These are phyloP conservation scores for Microstegium vimineum DNA, from an alignment of 176 grass and related monocot species.

Conservation along the genomic window DNA sequence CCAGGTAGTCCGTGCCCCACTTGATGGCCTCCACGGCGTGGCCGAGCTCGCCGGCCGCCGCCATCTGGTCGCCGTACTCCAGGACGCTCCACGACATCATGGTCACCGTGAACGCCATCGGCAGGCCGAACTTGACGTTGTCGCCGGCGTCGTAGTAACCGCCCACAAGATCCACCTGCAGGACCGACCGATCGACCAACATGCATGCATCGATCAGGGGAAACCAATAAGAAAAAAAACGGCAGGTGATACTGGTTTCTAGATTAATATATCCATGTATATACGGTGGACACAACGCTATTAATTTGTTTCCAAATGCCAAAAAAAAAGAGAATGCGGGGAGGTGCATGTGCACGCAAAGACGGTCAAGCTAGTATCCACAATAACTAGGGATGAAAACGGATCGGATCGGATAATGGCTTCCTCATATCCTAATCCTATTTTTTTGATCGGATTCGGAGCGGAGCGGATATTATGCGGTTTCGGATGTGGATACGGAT, in stretches of 20 bases:
- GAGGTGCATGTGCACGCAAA: no score
- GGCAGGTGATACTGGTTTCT: neutral
- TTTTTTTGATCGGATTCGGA: no score
- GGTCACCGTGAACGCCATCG: constrained; percentile 97
- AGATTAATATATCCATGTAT: neutral
- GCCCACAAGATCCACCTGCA: constrained; percentile 73
- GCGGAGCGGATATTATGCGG: no score
- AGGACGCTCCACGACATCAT: constrained; percentile 94
- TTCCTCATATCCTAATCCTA: no score
- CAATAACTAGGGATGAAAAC: no score
- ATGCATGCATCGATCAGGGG: no score
- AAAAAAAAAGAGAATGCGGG: neutral
- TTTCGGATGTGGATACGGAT: no score
- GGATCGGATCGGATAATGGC: no score
- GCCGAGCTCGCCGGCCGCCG: constrained; percentile 60
- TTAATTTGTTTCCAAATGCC: neutral
- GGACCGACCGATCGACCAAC: constrained; percentile 41
- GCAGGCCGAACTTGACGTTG: constrained; percentile 94
- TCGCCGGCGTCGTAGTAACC: constrained; percentile 97
- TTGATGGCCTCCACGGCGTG: constrained; percentile 86
- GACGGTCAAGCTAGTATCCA: no score
- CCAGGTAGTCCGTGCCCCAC: constrained; percentile 93
- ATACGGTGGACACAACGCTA: no score
- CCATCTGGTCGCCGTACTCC: constrained; percentile 85
- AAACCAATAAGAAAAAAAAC: neutral